These are phyloP conservation scores for Pelagophyceae sp. DNA, from an alignment of 352 stramenopile genomes.

Conservation along the genomic window DNA sequence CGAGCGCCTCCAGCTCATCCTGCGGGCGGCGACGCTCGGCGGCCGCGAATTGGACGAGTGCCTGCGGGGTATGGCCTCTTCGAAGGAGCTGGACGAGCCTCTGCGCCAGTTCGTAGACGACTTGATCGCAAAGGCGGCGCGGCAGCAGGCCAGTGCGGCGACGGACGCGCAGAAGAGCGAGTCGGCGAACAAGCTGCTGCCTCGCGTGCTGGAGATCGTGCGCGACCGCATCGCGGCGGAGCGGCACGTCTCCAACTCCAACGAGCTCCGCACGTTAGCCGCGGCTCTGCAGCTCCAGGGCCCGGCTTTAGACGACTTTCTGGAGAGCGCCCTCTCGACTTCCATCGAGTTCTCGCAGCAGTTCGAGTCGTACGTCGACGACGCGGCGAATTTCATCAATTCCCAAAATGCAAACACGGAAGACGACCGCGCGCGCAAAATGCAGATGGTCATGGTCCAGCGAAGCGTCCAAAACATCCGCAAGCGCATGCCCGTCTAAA, in stretches of 20 bases:
- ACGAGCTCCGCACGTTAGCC: neutral
- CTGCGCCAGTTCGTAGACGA: neutral
- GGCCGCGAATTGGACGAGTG: neutral
- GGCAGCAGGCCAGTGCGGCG: neutral
- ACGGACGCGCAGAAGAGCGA: neutral
- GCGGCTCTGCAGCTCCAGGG: no score
- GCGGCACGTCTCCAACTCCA: neutral
- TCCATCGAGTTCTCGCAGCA: constrained; percentile 1
- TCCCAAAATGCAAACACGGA: neutral
- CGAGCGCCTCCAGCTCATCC: neutral
- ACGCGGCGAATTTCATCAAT: neutral
- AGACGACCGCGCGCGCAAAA: neutral
- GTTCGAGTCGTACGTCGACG: constrained; percentile 14
- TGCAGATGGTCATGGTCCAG: neutral
- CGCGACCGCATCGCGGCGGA: constrained; percentile 1
- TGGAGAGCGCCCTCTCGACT: neutral
- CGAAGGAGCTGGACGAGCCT: neutral
- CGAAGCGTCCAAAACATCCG: neutral
- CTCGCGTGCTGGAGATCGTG: neutral
- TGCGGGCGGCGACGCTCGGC: constrained; percentile 2
- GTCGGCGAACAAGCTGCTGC: neutral
- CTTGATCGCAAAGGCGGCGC: neutral
- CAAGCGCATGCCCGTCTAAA: neutral
- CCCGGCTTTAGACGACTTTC: neutral
- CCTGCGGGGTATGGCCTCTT: neutral